A percentile compares a stretch with the other conserved stretches of the same genome.
These are phyloP conservation scores for Saccharomyces hybrid DNA, from an alignment of 1,139 yeast species.

Conservation along the genomic window DNA sequence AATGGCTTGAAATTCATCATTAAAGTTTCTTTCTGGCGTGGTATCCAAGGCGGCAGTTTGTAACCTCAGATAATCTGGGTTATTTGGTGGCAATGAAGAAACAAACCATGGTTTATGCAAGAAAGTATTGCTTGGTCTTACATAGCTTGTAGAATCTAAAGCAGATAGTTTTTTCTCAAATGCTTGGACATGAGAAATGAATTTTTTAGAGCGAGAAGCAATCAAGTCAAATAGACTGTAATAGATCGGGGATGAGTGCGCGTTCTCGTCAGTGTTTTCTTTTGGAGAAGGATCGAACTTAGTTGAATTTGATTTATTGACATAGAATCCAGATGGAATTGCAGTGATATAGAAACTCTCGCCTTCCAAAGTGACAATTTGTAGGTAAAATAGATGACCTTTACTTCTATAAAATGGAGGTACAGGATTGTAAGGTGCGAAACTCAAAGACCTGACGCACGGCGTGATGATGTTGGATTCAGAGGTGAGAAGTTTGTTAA, in stretches of 20 bases:
- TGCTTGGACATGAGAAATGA: conserved; percentile 32
- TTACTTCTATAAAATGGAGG: conserved; percentile 50
- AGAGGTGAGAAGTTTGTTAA: conserved; percentile 19
- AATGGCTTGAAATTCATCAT: conserved; percentile 79
- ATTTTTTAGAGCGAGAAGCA: conserved; percentile 32
- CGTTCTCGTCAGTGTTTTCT: conserved; percentile 16
- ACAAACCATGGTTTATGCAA: conserved; percentile 75
- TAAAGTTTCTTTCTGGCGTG: conserved; percentile 60
- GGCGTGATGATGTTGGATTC: conserved; percentile 30
- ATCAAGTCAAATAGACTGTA: conserved; percentile 31
- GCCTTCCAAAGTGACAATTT: conserved; percentile 70
- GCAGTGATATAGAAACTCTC: conserved; percentile 74
- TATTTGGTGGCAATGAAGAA: conserved; percentile 27
- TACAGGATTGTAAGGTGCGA: conserved; percentile 87
- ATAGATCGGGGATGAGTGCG: conserved; percentile 21
- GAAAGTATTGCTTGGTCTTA: conserved; percentile 52
- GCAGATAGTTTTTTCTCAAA: conserved; percentile 38
- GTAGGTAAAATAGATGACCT: conserved; percentile 78
- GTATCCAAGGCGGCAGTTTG: conserved; percentile 23
- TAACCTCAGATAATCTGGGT: conserved; percentile 25
- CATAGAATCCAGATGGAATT: conserved; percentile 67
- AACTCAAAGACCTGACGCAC: conserved; percentile 42
- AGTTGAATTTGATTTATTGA: conserved; percentile 58
- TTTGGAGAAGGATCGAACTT: conserved; percentile 62
- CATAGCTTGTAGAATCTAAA: conserved; percentile 47